phyloP scores from a whole-genome alignment of 2,329 filamentous ascomycete species.

The Westerdykella sp. region DNA sequence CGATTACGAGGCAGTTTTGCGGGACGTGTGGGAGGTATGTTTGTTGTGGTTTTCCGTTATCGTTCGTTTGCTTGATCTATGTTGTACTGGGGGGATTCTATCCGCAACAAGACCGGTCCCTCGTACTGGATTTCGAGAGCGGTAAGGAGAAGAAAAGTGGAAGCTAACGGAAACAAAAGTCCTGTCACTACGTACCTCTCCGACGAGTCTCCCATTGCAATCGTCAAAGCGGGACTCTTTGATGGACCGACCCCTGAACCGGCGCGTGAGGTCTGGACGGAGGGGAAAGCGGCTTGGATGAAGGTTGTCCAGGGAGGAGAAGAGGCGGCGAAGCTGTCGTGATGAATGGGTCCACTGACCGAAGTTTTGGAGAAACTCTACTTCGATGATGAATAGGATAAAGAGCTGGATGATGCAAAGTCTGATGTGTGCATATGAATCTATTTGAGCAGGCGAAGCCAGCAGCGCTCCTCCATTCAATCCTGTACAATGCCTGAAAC shows the following conservation, averaged over 20 bases:
- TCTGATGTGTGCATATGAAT: too few species aligned
- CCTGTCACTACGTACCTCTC: slow-evolving; percentile 15
- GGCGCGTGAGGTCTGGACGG: slow-evolving; percentile 10
- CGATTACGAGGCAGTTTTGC: slow-evolving; percentile 24
- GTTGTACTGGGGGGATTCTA: background rate
- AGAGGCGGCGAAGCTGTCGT: background rate
- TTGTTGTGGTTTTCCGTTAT: background rate
- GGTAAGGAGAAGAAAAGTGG: too few species aligned
- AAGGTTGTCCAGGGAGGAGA: slow-evolving; percentile 4
- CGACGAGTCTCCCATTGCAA: slow-evolving; percentile 12
- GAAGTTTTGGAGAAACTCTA: too few species aligned
- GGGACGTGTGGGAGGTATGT: slow-evolving; percentile 26
- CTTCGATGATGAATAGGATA: too few species aligned
- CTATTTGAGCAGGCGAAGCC: too few species aligned
- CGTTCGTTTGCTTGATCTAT: background rate
- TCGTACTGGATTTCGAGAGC: too few species aligned
- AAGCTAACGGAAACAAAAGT: slow-evolving; percentile 7
- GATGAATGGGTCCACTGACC: background rate
- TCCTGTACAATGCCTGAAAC: too few species aligned
- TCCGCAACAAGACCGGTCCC: background rate
- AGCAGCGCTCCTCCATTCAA: too few species aligned
- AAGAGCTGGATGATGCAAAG: too few species aligned
- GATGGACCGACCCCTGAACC: slow-evolving; percentile 13
- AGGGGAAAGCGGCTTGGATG: slow-evolving; percentile 21
- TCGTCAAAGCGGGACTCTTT: slow-evolving; percentile 25